A percentile compares a stretch with the other conserved stretches of the same genome.
phyloP scores from a whole-genome alignment of 2,329 filamentous ascomycete genomes.

The Acephala macrosclerotiorum region DNA sequence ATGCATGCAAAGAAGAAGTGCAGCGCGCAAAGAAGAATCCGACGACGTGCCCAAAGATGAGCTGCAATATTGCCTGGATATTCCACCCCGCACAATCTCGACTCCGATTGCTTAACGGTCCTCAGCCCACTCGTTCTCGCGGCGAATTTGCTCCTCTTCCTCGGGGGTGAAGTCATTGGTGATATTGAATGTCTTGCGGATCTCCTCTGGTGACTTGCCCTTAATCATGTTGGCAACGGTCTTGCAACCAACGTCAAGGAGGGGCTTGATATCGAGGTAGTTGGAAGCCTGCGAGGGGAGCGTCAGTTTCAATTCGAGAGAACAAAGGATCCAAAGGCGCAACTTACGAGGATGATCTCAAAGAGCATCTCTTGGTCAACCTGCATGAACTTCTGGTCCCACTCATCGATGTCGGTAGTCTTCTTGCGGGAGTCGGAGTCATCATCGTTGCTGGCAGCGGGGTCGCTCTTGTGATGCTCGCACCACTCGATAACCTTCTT shows the following conservation, averaged over 20 bases:
- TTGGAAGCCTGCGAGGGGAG: constrained; percentile 76
- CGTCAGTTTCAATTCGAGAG: constrained; percentile 21
- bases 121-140: constrained; percentile 92
- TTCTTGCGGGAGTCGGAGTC: constrained; percentile 96
- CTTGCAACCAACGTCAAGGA: constrained; percentile 98
- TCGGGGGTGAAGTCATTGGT: constrained; percentile 99
- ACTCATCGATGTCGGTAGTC: constrained; percentile 98
- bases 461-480: constrained; percentile 91
- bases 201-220: constrained; percentile 99
- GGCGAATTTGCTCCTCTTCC: constrained; percentile 96
- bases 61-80: background rate
- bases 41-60: constrained; percentile 5
- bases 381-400: constrained; percentile 99
- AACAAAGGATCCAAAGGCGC: background rate
- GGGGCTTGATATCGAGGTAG: constrained; percentile 98
- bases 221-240: constrained; percentile 99
- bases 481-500: constrained; percentile 99
- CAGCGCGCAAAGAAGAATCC: background rate
- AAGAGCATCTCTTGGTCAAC: constrained; percentile 99
- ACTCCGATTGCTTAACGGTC: constrained; percentile 63
- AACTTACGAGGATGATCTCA: constrained; percentile 91
- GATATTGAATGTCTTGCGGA: constrained; percentile 99
- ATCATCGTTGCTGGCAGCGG: constrained; percentile 81
- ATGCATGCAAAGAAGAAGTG: constrained; percentile 9
- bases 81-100: background rate